These are phyloP conservation scores for Fusarium dlaminii DNA, from an alignment of 2,329 filamentous ascomycete genomes.

Conservation along the genomic window DNA sequence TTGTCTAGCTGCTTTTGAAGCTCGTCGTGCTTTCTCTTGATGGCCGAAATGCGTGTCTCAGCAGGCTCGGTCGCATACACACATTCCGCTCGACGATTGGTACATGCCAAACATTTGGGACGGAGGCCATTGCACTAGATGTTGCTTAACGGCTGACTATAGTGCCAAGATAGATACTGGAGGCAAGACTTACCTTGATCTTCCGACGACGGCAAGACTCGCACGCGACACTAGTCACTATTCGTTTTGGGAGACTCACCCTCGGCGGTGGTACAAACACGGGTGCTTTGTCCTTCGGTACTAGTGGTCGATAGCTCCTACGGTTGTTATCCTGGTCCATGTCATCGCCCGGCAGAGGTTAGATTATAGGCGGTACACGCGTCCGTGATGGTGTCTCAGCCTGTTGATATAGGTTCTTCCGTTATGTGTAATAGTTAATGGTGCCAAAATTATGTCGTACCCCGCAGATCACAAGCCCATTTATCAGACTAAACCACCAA, in stretches of 20 bases:
- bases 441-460: background rate
- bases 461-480: too few relatives aligned
- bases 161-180: background rate
- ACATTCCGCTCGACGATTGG: background rate
- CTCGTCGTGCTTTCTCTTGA: background rate
- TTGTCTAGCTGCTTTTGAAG: background rate
- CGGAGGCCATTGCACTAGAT: background rate
- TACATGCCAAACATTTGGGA: background rate
- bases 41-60: background rate
- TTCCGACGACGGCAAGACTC: background rate
- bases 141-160: fast-evolving
- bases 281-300: background rate
- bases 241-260: background rate
- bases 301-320: background rate
- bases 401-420: background rate
- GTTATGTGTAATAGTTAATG: background rate
- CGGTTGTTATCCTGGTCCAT: background rate
- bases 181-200: background rate
- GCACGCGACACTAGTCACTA: background rate
- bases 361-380: background rate
- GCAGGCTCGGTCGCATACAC: background rate
- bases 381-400: background rate
- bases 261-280: background rate
- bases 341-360: background rate
- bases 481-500: background rate